A percentile compares a stretch with the other conserved stretches of the same genome.
These are phyloP conservation scores for Coemansia pectinata DNA, from an alignment of 192 early-diverging fungal species.

Conservation along the genomic window DNA sequence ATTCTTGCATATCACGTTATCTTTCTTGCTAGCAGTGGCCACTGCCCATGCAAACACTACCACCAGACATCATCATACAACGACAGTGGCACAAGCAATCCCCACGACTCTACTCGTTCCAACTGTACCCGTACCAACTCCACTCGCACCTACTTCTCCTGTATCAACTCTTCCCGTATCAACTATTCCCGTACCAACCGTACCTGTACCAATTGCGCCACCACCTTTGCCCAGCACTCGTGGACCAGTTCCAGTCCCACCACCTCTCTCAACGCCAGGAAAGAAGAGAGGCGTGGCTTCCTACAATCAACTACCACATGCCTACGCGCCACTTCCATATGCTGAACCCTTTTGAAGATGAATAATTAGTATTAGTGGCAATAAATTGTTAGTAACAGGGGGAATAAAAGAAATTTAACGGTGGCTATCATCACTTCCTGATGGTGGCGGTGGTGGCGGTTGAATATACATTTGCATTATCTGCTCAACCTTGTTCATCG, in stretches of 20 bases:
- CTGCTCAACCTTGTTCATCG: conserved; percentile 38
- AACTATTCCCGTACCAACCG: too few relatives aligned
- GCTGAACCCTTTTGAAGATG: conserved; percentile 5
- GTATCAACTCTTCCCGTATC: too few relatives aligned
- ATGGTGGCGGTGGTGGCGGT: neutral
- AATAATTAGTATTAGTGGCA: too few relatives aligned
- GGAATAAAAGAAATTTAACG: neutral
- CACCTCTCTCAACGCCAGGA: neutral
- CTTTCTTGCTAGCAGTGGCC: neutral
- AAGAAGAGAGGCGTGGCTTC: neutral
- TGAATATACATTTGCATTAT: conserved; percentile 25
- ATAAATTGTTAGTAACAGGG: neutral
- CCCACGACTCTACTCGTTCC: neutral
- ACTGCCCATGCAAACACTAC: neutral
- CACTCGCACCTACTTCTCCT: too few relatives aligned
- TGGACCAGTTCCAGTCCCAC: too few relatives aligned
- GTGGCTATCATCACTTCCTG: neutral
- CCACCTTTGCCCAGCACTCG: neutral
- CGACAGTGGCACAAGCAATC: neutral
- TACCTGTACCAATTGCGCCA: neutral
- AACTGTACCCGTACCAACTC: too few relatives aligned
- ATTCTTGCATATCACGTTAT: neutral
- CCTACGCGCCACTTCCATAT: conserved; percentile 5
- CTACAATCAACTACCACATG: neutral
- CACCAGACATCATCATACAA: neutral